Percentiles rank a stretch among this genome's conserved stretches.
Conservation (phyloP, 331 rosid genomes). For the Ulmus americana region DNA sequence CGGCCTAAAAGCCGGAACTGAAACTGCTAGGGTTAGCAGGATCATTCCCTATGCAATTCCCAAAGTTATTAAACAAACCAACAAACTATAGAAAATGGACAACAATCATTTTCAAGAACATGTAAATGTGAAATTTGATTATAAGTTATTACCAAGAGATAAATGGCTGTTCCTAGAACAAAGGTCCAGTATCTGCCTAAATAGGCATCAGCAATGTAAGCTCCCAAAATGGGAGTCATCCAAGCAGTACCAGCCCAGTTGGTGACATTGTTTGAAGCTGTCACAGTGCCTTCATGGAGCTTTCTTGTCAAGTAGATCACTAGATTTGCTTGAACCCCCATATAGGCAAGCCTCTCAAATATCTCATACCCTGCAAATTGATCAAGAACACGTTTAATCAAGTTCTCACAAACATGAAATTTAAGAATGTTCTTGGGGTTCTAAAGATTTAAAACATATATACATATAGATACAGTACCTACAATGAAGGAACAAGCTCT, state of each 20-base stretch:
- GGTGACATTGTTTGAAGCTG: too few relatives aligned
- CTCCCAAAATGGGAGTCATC: too few relatives aligned
- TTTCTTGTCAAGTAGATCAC: background rate
- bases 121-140: too few relatives aligned
- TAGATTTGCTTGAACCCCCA: background rate
- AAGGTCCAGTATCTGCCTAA: too few relatives aligned
- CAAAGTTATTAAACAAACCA: too few relatives aligned
- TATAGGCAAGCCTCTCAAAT: background rate
- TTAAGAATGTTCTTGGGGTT: background rate
- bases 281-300: too few relatives aligned
- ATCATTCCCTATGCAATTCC: conserved; percentile 45
- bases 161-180: too few relatives aligned
- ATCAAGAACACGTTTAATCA: background rate
- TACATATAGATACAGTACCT: conserved; percentile 21
- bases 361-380: background rate
- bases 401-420: background rate
- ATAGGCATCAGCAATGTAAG: too few relatives aligned
- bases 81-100: too few relatives aligned
- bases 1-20: conserved; percentile 43
- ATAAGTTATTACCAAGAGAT: too few relatives aligned
- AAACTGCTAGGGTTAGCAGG: conserved; percentile 52
- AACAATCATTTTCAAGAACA: too few relatives aligned
- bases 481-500: conserved; percentile 69
- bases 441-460: background rate
- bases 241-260: too few relatives aligned